A percentile compares a stretch with the other conserved stretches of the same genome.
Evolutionary conservation across 306 rosid species (phyloP).

Genomic region (Carpinus viminea): DNA sequence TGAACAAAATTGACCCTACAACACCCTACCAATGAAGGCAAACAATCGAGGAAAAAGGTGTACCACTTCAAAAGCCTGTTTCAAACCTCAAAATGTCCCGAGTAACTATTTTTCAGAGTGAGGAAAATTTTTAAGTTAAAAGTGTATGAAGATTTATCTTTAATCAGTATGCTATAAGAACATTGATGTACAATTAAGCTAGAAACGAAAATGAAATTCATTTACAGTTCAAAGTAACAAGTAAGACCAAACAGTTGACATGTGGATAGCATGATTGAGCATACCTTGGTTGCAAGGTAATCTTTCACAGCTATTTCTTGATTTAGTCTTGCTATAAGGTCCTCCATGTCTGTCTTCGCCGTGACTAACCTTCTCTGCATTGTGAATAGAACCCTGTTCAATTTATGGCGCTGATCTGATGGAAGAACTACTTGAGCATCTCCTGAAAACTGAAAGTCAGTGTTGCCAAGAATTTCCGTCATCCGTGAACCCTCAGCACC

Average conservation of each 20-base stretch:
- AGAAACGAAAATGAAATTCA: neutral
- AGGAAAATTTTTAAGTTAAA: too few relatives aligned
- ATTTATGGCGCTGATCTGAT: constrained; percentile 78
- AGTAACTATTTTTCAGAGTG: neutral
- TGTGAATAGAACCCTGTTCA: constrained; percentile 84
- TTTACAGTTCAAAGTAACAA: constrained; percentile 3
- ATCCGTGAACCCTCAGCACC: constrained; percentile 56
- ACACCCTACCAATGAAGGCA: neutral
- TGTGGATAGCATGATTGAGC: constrained; percentile 20
- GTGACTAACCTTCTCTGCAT: constrained; percentile 90
- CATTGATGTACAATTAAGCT: constrained; percentile 17
- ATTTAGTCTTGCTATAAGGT: constrained; percentile 86
- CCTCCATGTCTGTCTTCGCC: constrained; percentile 94
- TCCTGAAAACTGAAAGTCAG: constrained; percentile 54
- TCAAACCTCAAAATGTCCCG: neutral
- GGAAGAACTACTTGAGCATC: constrained; percentile 83
- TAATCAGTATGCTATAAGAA: neutral
- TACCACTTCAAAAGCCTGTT: neutral
- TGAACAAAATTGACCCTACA: neutral
- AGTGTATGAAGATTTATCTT: neutral
- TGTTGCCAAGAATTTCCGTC: constrained; percentile 45
- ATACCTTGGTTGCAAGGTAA: constrained; percentile 91
- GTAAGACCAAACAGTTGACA: neutral
- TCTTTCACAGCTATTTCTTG: constrained; percentile 97
- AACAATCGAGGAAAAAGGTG: neutral